Evolutionary conservation across 495 filamentous ascomycete species (phyloP), one percentile per base, ranked within the genome.

Genomic region (Saxispiralis lemnorum): DNA sequence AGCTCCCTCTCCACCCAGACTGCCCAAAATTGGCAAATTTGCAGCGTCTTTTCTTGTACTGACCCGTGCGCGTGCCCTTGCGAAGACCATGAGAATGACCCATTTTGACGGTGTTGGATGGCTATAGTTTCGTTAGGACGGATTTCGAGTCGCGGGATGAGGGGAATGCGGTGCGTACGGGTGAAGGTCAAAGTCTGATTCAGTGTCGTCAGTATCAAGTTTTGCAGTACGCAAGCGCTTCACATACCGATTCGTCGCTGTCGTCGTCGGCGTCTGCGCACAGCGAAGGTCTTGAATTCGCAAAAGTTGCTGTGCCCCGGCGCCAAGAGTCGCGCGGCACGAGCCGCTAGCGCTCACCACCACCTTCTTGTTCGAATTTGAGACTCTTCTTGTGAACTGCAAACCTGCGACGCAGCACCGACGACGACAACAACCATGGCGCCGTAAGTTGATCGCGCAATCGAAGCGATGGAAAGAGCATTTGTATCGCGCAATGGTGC

Each of bases 21-120:
- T 9, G 4, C 9, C 24, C 24, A 9, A 28, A 9, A 28, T 9
- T 28, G 9, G 24, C 24, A 28, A 28, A 9, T 28, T 28, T 9
- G 9, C 24, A 28, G 24, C 9, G 24, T 28, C 18, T 31, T 10
- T 14, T 13, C 14, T 18, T 42, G 38, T 35, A 52, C 49, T 48
- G 28, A 56, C 58, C 60, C 60, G 63, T 63, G 47, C 88, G 81
- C 67, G 87, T 96, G 67, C 88, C 87, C 59, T 82, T 75, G 65
- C 87, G 73, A 59, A 94, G 77, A 88, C 88, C 88, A 63, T 79
- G 78, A 51, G 86, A 75, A 77, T 95, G 87, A 88, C 85, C 85
- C 88, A 94, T 96, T 56, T 63, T 68, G 71, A 63, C 19, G 35
- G 32, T 44, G 24, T 45, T 46, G 17, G 31, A 32, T 31, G 45